These are phyloP conservation scores for Kuraishia hungarica DNA, from an alignment of 805 yeast genomes.

Conservation along the genomic window DNA sequence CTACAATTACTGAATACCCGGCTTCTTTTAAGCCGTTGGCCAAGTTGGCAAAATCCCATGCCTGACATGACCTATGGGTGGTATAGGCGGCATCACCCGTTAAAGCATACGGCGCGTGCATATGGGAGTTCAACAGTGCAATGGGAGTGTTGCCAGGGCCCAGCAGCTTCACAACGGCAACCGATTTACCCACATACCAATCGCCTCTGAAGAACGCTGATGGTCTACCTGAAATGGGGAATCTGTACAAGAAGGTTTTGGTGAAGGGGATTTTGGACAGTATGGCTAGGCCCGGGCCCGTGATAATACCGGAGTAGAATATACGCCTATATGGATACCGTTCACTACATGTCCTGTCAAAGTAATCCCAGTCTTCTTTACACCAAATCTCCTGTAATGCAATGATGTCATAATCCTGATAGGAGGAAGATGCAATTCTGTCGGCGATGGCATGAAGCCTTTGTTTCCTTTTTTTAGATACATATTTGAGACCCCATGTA, in stretches of 20 bases:
- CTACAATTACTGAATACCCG: slow-evolving; percentile 81
- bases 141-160: slow-evolving; percentile 40
- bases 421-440: slow-evolving; percentile 30
- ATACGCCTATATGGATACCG: slow-evolving; percentile 57
- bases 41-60: slow-evolving; percentile 84
- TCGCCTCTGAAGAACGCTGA: slow-evolving; percentile 92
- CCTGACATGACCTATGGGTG: slow-evolving; percentile 89
- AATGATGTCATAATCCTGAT: slow-evolving; percentile 65
- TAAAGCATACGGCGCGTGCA: slow-evolving; percentile 92
- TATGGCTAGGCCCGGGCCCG: slow-evolving; percentile 91
- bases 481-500: slow-evolving; percentile 85
- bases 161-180: slow-evolving; percentile 62
- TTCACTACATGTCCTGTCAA: slow-evolving; percentile 34
- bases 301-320: slow-evolving; percentile 74
- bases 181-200: slow-evolving; percentile 92
- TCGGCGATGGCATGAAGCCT: slow-evolving; percentile 72
- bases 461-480: slow-evolving; percentile 59
- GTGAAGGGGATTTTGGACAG: slow-evolving; percentile 79
- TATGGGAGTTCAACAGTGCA: slow-evolving; percentile 83
- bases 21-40: slow-evolving; percentile 53
- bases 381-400: slow-evolving; percentile 97
- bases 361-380: slow-evolving; percentile 68
- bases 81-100: slow-evolving; percentile 83
- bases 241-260: slow-evolving; percentile 69
- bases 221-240: slow-evolving; percentile 91